Evolutionary conservation across 179 eudicot species (phyloP).

Genomic region (Silene noctiflora): DNA sequence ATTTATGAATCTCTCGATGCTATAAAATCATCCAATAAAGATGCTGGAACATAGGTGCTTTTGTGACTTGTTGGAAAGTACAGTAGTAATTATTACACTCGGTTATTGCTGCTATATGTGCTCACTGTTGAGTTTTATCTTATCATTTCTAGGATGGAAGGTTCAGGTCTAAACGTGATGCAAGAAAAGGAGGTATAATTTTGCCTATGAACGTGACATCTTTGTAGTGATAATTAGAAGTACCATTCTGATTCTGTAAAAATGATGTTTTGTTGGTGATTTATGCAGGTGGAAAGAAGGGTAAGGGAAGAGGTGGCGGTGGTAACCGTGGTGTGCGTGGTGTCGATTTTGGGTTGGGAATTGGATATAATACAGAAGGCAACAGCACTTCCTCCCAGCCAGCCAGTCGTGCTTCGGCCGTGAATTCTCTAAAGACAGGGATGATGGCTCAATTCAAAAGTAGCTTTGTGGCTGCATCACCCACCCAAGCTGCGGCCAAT

Average conservation of each 20-base stretch:
- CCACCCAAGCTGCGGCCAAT: conserved; percentile 37
- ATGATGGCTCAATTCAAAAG: conserved; percentile 72
- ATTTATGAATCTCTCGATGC: neutral
- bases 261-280: conserved; percentile 10
- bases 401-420: conserved; percentile 63
- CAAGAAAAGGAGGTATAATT: conserved; percentile 88
- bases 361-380: conserved; percentile 72
- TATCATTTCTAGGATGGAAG: conserved; percentile 81
- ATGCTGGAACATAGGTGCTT: neutral
- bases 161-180: conserved; percentile 94
- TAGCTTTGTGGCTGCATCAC: conserved; percentile 80
- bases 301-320: conserved; percentile 82
- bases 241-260: neutral
- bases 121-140: conserved; percentile 41
- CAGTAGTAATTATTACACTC: neutral
- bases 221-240: neutral
- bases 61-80: neutral
- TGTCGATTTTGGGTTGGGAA: conserved; percentile 92
- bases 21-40: neutral
- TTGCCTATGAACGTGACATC: conserved; percentile 2
- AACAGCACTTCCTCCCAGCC: conserved; percentile 41
- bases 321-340: conserved; percentile 88
- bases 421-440: conserved; percentile 72
- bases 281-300: conserved; percentile 83
- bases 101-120: conserved; percentile 7